Evolutionary conservation across 208 protist genomes (phyloP), one percentile per base, ranked within the genome.

Genomic region (Crithidia thermophila): DNA sequence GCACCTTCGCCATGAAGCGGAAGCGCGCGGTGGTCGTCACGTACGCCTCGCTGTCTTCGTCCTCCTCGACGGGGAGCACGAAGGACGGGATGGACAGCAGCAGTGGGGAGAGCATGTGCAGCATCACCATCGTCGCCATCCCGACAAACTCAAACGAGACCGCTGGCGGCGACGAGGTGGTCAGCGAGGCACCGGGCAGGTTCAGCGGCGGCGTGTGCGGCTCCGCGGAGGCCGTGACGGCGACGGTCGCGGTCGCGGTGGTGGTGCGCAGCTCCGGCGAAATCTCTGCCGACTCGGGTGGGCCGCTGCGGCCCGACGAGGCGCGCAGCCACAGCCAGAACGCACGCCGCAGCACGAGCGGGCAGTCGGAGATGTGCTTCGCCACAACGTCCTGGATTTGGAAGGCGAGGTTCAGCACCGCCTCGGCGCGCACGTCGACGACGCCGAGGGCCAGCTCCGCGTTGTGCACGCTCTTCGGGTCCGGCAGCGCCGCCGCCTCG

Each of bases 71-170:
- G 36, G 72, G 79, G 20, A 79, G 39, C 18, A 81, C 36, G 34
- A 67, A 70, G 37, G 57, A 49, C 34, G 72, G 67, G 20, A 71
- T 72, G 37, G 55, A 68, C 27, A 78, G 62, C 36, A 87, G 63
- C 58, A 74, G 53, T 9, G 81, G 77, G 7, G 65, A 46, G 27
- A 81, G 55, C 42, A 71, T 77, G 51, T 67, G 72, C 59, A 68
- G 53, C 34, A 70, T 42, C 27, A 72, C 65, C 51, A 72, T 63
- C 28, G 72, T 78, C 28, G 77, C 68, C 58, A 84, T 84, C n/a
- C 72, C 75, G 27, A 68, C 74, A 42, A 78, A 77, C 56, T 81
- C 53, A 40, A 72, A 66, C 23, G 50, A 67, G 14, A 39, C 49
- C 23, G 27, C 4, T 4, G 49, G 50, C 13, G 61, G 28, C 20